Conservation (phyloP, 768 basidiomycete species). For the Boletus patriciae region DNA sequence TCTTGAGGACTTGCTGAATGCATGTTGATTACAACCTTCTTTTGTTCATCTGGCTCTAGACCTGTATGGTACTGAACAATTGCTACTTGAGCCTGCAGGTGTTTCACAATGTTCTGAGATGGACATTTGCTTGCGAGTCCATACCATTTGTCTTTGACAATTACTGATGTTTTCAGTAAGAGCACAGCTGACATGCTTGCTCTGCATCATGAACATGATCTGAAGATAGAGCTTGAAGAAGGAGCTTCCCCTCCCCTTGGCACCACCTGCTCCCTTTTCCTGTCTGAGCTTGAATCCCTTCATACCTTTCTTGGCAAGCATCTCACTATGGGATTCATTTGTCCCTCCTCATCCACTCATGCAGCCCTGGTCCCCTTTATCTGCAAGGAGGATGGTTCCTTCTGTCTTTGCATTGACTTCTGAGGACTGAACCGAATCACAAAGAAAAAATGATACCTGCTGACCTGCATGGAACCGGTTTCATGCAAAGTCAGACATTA, state of each 20-base stretch:
- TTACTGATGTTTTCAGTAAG: too few species aligned
- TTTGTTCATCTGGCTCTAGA: too few species aligned
- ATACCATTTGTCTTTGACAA: too few species aligned
- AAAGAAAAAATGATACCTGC: too few species aligned
- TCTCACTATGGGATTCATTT: neutral
- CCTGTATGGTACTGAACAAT: too few species aligned
- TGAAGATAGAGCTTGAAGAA: neutral
- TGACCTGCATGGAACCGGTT: too few species aligned
- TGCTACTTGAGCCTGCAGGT: too few species aligned
- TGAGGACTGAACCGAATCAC: slow-evolving; percentile 30
- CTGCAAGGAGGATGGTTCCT: slow-evolving; percentile 20
- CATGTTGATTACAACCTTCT: too few species aligned
- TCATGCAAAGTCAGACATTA: too few species aligned
- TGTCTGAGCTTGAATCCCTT: slow-evolving; percentile 35
- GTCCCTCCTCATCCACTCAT: neutral
- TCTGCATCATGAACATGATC: neutral
- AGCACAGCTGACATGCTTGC: neutral
- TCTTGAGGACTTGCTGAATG: too few species aligned
- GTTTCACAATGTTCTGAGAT: too few species aligned
- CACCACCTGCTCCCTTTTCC: neutral
- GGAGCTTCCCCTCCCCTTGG: neutral
- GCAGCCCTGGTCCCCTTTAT: slow-evolving; percentile 5
- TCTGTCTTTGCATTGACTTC: slow-evolving; percentile 33
- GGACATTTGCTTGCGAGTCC: too few species aligned
- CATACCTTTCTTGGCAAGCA: slow-evolving; percentile 32